A percentile compares a stretch with the other conserved stretches of the same genome.
Conservation (phyloP, 2,329 filamentous ascomycete species). For the Westerdykella ornata region DNA sequence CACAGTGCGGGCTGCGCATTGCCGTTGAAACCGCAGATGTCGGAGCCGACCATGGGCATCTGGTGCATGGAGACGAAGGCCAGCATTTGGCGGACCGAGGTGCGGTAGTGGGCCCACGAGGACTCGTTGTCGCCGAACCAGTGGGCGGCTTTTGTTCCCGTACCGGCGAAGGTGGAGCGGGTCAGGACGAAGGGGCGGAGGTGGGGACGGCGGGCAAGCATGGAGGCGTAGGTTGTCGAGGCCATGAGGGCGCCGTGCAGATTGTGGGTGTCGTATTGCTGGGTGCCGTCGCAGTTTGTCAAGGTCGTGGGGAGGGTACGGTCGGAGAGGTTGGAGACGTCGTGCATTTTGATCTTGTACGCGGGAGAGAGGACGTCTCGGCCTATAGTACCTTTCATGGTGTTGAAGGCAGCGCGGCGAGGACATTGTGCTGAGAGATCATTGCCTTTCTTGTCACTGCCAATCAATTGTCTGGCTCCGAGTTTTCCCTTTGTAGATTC, state of each 20-base stretch:
- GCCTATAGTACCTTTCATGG: conserved; percentile 53
- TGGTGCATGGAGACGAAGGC: conserved; percentile 45
- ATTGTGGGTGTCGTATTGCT: conserved; percentile 71
- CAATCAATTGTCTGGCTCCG: neutral
- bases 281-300: conserved; percentile 59
- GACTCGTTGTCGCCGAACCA: conserved; percentile 55
- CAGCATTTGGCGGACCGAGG: conserved; percentile 40
- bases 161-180: conserved; percentile 67
- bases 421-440: neutral
- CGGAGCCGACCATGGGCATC: conserved; percentile 46
- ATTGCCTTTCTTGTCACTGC: neutral
- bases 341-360: conserved; percentile 59
- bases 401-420: conserved; percentile 26
- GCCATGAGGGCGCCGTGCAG: conserved; percentile 74
- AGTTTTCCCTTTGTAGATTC: neutral
- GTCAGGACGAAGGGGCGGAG: conserved; percentile 67
- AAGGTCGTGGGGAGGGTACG: conserved; percentile 59
- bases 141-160: conserved; percentile 54
- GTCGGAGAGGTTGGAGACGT: conserved; percentile 29
- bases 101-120: conserved; percentile 42
- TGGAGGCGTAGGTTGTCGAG: conserved; percentile 55
- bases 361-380: conserved; percentile 59
- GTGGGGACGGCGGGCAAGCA: conserved; percentile 58
- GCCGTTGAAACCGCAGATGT: conserved; percentile 69
- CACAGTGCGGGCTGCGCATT: conserved; percentile 63